phyloP scores from a whole-genome alignment of 129 eudicot genomes.

The Scalesia atractyloides region DNA sequence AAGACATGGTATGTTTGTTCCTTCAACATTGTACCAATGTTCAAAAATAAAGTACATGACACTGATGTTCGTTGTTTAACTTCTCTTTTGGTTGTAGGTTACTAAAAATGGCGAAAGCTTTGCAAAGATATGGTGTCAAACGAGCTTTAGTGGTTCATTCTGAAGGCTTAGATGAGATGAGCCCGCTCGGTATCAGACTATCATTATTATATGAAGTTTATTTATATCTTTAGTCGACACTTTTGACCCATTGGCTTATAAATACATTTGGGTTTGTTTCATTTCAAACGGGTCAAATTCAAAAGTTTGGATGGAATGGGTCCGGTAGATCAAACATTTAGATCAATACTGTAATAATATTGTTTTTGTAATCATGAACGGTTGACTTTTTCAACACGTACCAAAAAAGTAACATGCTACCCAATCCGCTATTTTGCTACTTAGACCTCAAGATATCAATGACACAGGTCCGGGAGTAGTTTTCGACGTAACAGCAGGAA shows the following conservation, averaged over 20 bases:
- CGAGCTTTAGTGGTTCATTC: conserved; percentile 95
- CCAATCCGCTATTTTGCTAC: not conserved
- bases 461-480: conserved; percentile 72
- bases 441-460: not conserved
- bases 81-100: conserved; percentile 44
- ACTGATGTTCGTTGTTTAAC: conserved; percentile 11
- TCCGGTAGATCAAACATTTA: no score
- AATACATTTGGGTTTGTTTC: not conserved
- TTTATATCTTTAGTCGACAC: not conserved
- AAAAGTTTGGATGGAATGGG: not conserved
- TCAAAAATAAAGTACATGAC: not conserved
- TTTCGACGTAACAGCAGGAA: conserved; percentile 66
- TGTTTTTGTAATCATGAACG: not conserved
- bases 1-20: conserved; percentile 56
- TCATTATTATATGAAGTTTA: conserved; percentile 10
- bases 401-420: not conserved
- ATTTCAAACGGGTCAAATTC: not conserved
- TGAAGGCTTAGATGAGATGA: conserved; percentile 88
- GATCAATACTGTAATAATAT: no score
- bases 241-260: not conserved
- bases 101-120: conserved; percentile 81
- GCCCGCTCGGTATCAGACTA: conserved; percentile 65
- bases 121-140: conserved; percentile 79
- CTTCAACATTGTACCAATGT: not conserved
- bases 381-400: not conserved